These are phyloP conservation scores for Beauveria brongniartii DNA, from an alignment of 2,329 filamentous ascomycete species.

Conservation along the genomic window DNA sequence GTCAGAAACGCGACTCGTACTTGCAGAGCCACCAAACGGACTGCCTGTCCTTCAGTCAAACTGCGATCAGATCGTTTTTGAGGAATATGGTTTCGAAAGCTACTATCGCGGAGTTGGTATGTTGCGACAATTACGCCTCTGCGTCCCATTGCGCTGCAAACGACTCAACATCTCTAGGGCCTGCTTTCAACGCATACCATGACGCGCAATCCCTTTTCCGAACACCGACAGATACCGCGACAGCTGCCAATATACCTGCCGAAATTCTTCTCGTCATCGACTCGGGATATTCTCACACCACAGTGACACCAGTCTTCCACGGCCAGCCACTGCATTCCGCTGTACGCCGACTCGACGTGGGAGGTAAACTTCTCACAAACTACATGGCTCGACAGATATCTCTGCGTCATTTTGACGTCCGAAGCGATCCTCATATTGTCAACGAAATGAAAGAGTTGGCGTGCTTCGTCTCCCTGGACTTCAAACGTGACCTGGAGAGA, in stretches of 20 bases:
- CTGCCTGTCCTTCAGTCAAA: constrained; percentile 76
- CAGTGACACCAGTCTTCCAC: constrained; percentile 74
- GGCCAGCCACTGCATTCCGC: constrained; percentile 74
- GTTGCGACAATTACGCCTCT: background rate
- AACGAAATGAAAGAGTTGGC: constrained; percentile 92
- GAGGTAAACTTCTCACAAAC: constrained; percentile 89
- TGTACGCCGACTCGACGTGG: constrained; percentile 78
- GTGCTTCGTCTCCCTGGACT: constrained; percentile 75
- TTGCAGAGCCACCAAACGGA: constrained; percentile 80
- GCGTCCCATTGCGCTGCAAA: background rate
- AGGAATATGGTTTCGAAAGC: constrained; percentile 87
- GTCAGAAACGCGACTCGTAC: constrained; percentile 69
- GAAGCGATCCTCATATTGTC: constrained; percentile 86
- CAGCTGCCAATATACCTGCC: constrained; percentile 43
- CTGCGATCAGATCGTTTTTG: constrained; percentile 94
- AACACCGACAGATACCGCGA: constrained; percentile 41
- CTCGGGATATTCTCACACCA: constrained; percentile 88
- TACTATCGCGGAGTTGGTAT: constrained; percentile 70
- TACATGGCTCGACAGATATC: constrained; percentile 85
- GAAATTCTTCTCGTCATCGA: constrained; percentile 87
- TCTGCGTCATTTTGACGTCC: constrained; percentile 87
- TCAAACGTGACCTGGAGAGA: constrained; percentile 67
- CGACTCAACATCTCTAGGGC: constrained; percentile 37
- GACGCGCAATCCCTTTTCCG: constrained; percentile 64
- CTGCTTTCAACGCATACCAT: constrained; percentile 74